Conservation (phyloP, 78 protist genomes). For the Capsaspora owczarzaki region DNA sequence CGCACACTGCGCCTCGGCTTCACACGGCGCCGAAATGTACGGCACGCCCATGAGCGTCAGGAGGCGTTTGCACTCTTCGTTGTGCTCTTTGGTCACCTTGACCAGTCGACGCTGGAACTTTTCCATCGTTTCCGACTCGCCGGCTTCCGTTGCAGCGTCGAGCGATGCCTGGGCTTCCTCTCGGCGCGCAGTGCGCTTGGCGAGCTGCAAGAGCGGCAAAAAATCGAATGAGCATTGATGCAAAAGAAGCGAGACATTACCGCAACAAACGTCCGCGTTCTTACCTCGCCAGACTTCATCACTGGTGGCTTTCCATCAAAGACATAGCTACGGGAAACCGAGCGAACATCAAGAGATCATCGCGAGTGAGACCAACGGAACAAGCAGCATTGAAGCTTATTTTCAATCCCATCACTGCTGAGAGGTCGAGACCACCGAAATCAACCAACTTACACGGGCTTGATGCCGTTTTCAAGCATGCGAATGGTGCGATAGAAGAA, state of each 20-base stretch:
- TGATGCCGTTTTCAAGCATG: conserved; percentile 88
- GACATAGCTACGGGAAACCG: conserved; percentile 45
- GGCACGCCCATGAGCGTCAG: conserved; percentile 96
- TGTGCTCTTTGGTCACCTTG: conserved; percentile 72
- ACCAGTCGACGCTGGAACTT: conserved; percentile 47
- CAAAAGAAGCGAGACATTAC: not conserved
- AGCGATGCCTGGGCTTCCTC: conserved; percentile 67
- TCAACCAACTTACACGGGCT: too few species aligned
- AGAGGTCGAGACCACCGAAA: not conserved
- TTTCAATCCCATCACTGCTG: not conserved
- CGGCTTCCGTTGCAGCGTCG: conserved; percentile 63
- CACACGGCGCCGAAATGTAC: conserved; percentile 78
- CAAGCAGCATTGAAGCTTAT: not conserved
- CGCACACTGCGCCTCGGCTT: conserved; percentile 99
- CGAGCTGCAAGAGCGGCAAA: conserved; percentile 45
- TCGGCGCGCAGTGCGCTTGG: conserved; percentile 64
- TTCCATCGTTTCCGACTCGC: conserved; percentile 55
- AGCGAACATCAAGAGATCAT: not conserved
- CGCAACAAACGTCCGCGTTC: not conserved
- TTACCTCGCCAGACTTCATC: conserved; percentile 77
- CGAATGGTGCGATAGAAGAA: conserved; percentile 89
- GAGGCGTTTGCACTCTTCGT: conserved; percentile 80
- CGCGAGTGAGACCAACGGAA: not conserved
- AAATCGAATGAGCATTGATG: not conserved
- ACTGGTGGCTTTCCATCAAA: conserved; percentile 97